Evolutionary conservation across 345 rosid genomes (phyloP), one percentile per base, ranked within the genome.

Genomic region (Gossypioides kirkii): DNA sequence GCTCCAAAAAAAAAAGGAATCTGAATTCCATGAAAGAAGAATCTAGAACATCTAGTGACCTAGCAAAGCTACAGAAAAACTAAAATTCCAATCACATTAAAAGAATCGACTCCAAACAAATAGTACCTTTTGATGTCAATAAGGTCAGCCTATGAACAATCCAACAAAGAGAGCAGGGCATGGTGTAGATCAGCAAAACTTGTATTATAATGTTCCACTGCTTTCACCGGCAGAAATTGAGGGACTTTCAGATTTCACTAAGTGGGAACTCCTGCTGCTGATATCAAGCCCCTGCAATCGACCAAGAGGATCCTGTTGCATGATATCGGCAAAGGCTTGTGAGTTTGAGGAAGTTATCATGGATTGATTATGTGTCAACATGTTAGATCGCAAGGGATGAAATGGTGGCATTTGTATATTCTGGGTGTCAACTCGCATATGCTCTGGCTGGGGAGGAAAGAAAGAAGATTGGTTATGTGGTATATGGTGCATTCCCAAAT

Each of bases 261-360:
- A 60, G 67, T 80, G 82, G 32, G 89, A 74, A 76, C 86, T 86
- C 83, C 89, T 85, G 49, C 86, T 84, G 70, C 88, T 77, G 81
- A 90, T 90, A 80, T 90, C 98, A 59, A 92, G 90, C 72, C 92
- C 97, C 82, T 90, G 95, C 80, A 92, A 80, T 71, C 88, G 85
- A 61, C 87, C 86, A 26, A 90, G 90, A 50, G 80, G 86, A 75
- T 94, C 91, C 72, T 84, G 90, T 74, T 83, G 95, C 85, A 84
- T 78, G 75, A 87, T 76, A 22, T 88, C 90, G 0, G 92, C 78
- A 76, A 74, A 88, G 67, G 84, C 76, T 68, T 82, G 83, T 46
- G 87, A 81, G 18, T 80, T 84, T 71, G 76, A 64, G 18, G 80
- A 55, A 66, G 76, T 70, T 61, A 75, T 80, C 78, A 81, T 75